Conservation (phyloP, 2,329 filamentous ascomycete genomes). For the Ustilaginoidea virens region DNA sequence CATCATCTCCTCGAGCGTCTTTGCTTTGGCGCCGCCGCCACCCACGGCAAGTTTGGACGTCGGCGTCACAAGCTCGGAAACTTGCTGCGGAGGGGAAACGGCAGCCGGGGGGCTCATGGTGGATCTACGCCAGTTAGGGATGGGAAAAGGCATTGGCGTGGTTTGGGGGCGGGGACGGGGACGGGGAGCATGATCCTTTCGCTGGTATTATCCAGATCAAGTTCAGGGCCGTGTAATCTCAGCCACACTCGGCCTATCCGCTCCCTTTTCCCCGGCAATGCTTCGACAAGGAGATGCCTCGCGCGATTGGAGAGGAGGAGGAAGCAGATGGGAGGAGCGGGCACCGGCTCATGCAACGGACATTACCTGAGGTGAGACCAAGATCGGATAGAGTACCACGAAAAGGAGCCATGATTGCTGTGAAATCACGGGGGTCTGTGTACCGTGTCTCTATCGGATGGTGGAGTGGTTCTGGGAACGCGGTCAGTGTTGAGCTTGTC, state of each 20-base stretch:
- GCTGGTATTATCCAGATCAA: slow-evolving; percentile 99
- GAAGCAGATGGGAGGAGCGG: slow-evolving; percentile 10
- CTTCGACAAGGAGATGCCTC: background rate
- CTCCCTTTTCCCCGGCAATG: background rate
- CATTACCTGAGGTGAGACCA: slow-evolving; percentile 26
- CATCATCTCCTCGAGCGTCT: slow-evolving; percentile 48
- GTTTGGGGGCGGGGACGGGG: slow-evolving; percentile 13
- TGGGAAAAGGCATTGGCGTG: slow-evolving; percentile 1
- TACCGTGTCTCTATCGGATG: slow-evolving; percentile 13
- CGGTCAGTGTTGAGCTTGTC: background rate
- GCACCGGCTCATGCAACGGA: slow-evolving; percentile 51
- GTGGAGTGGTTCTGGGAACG: background rate
- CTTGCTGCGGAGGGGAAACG: slow-evolving; percentile 39
- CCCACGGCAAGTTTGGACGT: slow-evolving; percentile 25
- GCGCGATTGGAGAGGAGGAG: background rate
- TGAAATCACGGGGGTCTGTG: no score
- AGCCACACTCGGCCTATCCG: slow-evolving; percentile 22
- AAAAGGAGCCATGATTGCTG: slow-evolving; percentile 19
- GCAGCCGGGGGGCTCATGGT: slow-evolving; percentile 71
- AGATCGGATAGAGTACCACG: slow-evolving; percentile 19
- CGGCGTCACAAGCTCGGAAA: slow-evolving; percentile 27
- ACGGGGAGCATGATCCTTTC: slow-evolving; percentile 88
- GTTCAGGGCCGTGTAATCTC: slow-evolving; percentile 88
- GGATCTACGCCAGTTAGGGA: slow-evolving; percentile 18
- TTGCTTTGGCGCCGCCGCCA: slow-evolving; percentile 15